Percentiles rank a stretch among this genome's conserved stretches.
phyloP scores from a whole-genome alignment of 2,329 filamentous ascomycete genomes.

The Calonectria multiphialidica region DNA sequence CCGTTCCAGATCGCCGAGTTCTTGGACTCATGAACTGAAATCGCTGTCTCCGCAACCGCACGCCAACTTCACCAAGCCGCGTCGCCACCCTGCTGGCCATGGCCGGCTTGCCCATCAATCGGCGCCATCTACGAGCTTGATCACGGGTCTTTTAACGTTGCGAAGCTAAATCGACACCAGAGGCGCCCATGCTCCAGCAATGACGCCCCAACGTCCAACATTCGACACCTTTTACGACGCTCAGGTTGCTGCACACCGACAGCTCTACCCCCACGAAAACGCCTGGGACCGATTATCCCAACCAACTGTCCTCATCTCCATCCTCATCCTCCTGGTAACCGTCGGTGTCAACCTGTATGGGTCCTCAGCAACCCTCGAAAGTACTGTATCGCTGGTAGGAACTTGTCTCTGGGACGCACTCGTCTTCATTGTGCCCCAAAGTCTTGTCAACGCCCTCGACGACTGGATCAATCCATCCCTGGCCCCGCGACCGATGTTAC shows the following conservation, averaged over 20 bases:
- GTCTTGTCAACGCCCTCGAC: constrained; percentile 69
- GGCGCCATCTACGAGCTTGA: constrained; percentile 40
- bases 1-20: neutral
- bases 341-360: constrained; percentile 51
- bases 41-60: neutral
- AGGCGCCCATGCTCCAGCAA: constrained; percentile 43
- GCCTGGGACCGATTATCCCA: constrained; percentile 49
- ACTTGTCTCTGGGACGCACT: constrained; percentile 71
- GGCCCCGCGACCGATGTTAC: constrained; percentile 53
- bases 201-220: constrained; percentile 49
- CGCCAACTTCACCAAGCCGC: constrained; percentile 9
- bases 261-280: constrained; percentile 41
- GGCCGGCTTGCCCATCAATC: constrained; percentile 37
- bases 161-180: constrained; percentile 35
- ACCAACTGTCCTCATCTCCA: constrained; percentile 51
- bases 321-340: constrained; percentile 48
- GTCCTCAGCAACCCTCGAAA: constrained; percentile 47
- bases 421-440: constrained; percentile 68
- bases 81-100: constrained; percentile 36
- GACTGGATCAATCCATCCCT: constrained; percentile 64
- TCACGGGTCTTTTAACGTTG: constrained; percentile 36
- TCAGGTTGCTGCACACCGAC: constrained; percentile 49
- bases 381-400: constrained; percentile 41
- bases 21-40: neutral
- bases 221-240: constrained; percentile 52